These are phyloP conservation scores for Lentinula lateritia DNA, from an alignment of 768 basidiomycete genomes.

Conservation along the genomic window DNA sequence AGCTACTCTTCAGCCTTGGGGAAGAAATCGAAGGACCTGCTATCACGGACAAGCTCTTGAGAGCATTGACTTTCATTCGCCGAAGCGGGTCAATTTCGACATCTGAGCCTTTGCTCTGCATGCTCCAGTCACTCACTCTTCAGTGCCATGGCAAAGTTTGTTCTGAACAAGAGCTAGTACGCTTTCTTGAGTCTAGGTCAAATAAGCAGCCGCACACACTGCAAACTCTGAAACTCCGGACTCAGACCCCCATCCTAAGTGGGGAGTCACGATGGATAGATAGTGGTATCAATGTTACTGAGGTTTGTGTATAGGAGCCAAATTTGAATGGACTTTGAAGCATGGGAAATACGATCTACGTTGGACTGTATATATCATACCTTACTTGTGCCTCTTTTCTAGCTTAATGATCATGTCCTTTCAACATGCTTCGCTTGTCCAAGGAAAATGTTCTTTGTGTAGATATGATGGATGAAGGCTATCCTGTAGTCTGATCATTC, in stretches of 20 bases:
- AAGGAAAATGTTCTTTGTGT: too few species aligned
- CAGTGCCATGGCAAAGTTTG: conserved; percentile 30
- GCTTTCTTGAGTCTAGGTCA: conserved; percentile 27
- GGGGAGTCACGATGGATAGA: not conserved
- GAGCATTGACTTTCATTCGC: conserved; percentile 10
- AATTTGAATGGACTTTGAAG: too few species aligned
- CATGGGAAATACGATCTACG: too few species aligned
- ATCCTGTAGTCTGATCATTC: not conserved
- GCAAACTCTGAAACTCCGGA: conserved; percentile 23
- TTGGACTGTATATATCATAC: too few species aligned
- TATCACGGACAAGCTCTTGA: conserved; percentile 29
- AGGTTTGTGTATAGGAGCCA: not conserved
- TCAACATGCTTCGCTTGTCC: too few species aligned
- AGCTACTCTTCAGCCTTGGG: conserved; percentile 28
- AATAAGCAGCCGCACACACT: not conserved
- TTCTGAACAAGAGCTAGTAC: conserved; percentile 18
- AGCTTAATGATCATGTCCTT: too few species aligned
- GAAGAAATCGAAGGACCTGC: conserved; percentile 25
- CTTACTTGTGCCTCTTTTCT: too few species aligned
- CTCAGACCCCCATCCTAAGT: conserved; percentile 15
- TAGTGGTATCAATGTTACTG: not conserved
- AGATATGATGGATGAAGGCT: too few species aligned
- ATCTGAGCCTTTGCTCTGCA: conserved; percentile 15
- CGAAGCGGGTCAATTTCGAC: too few species aligned
- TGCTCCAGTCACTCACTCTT: conserved; percentile 20